phyloP scores from a whole-genome alignment of 805 yeast species.

The Kockiozyma suomiensis region DNA sequence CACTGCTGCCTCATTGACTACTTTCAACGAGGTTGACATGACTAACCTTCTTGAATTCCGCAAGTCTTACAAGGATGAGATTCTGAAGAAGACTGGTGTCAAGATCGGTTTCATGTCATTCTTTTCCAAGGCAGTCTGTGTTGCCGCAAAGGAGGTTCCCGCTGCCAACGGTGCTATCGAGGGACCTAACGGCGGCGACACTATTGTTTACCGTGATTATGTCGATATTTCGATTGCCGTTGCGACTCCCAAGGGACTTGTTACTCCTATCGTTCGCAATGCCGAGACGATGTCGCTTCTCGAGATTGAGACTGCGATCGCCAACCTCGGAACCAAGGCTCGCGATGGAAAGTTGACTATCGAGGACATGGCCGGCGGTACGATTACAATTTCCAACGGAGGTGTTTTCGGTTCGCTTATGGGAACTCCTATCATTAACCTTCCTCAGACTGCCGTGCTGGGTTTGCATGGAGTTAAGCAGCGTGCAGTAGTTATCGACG shows the following conservation, averaged over 20 bases:
- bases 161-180: constrained; percentile 95
- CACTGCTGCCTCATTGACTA: constrained; percentile 96
- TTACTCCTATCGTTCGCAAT: constrained; percentile 96
- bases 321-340: constrained; percentile 82
- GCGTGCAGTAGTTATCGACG: constrained; percentile 95
- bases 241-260: constrained; percentile 98
- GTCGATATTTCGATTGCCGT: constrained; percentile 95
- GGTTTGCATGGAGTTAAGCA: constrained; percentile 98
- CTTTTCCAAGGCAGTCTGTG: constrained; percentile 87
- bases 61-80: constrained; percentile 94
- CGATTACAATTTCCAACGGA: constrained; percentile 98
- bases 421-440: constrained; percentile 97
- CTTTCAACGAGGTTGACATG: constrained; percentile 99
- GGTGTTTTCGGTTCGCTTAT: constrained; percentile 97
- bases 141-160: constrained; percentile 94
- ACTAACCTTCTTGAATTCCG: constrained; percentile 87
- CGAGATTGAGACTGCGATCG: constrained; percentile 87
- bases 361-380: constrained; percentile 99
- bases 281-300: constrained; percentile 87
- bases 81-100: constrained; percentile 88
- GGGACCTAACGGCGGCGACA: constrained; percentile 66
- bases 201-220: constrained; percentile 94
- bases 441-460: constrained; percentile 97
- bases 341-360: constrained; percentile 94
- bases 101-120: constrained; percentile 99